Conservation (phyloP, 2,329 filamentous ascomycete species). For the Aspergillus versicolor region DNA sequence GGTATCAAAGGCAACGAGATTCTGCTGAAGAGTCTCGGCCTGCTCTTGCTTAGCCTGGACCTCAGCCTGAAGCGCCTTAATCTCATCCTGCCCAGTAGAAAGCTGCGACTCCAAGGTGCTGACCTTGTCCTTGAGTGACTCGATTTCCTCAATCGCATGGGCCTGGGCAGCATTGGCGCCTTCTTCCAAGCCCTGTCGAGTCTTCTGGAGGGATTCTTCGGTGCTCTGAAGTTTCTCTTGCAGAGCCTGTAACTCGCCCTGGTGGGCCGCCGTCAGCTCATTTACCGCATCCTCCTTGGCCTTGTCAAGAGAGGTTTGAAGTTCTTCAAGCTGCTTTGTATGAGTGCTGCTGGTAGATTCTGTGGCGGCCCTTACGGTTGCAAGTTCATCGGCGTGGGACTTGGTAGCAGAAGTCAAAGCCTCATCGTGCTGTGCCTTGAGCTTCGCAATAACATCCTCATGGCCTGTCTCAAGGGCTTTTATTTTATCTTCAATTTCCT, state of each 20-base stretch:
- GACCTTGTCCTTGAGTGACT: conserved; percentile 36
- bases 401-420: conserved; percentile 24
- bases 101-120: conserved; percentile 33
- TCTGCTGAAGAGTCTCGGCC: conserved; percentile 38
- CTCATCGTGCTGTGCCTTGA: conserved; percentile 20
- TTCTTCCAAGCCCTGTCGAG: conserved; percentile 35
- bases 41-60: conserved; percentile 38
- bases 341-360: conserved; percentile 31
- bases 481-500: conserved; percentile 24
- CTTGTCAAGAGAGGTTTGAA: conserved; percentile 34
- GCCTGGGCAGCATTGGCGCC: conserved; percentile 32
- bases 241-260: conserved; percentile 33
- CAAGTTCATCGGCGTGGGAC: conserved; percentile 35
- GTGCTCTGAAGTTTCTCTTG: conserved; percentile 35
- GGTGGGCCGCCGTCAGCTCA: conserved; percentile 32
- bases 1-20: conserved; percentile 36
- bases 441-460: conserved; percentile 27
- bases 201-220: conserved; percentile 34
- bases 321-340: conserved; percentile 33
- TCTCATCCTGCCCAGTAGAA: conserved; percentile 30
- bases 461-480: conserved; percentile 31
- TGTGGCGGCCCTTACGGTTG: conserved; percentile 29
- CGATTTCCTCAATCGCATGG: conserved; percentile 36
- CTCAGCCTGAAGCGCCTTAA: conserved; percentile 35
- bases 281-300: conserved; percentile 30